Evolutionary conservation across 73 alveolate species (phyloP).

Genomic region (Uronychia setigera): DNA sequence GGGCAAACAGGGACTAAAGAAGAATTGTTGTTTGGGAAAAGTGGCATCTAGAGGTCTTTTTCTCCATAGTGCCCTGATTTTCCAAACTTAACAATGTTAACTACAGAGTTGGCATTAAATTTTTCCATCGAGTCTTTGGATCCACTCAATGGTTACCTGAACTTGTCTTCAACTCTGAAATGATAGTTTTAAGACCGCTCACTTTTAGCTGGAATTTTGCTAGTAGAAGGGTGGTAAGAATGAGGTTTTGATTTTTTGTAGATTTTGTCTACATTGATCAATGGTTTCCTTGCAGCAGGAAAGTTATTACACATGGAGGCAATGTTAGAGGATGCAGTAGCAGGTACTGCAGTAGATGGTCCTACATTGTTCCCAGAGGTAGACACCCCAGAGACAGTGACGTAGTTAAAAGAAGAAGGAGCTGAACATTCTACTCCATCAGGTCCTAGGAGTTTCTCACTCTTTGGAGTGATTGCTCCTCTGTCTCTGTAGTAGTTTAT

Average conservation of each 20-base stretch:
- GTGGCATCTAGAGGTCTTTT: too few relatives aligned
- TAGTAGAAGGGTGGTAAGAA: background rate
- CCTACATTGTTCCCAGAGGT: too few relatives aligned
- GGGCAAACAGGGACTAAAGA: background rate
- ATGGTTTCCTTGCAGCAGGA: background rate
- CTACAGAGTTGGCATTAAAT: too few relatives aligned
- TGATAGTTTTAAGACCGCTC: background rate
- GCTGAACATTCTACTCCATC: background rate
- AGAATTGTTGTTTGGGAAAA: background rate
- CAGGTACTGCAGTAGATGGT: background rate
- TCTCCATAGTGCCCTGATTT: background rate
- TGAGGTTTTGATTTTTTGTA: background rate
- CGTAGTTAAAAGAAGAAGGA: background rate
- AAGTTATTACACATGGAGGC: background rate
- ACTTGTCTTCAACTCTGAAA: background rate
- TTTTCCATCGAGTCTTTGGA: background rate
- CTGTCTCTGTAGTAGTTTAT: background rate
- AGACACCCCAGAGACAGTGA: slow-evolving; percentile 3
- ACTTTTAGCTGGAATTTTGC: background rate
- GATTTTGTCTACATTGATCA: background rate
- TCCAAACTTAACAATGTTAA: background rate
- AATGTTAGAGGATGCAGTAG: background rate
- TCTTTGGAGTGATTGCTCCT: slow-evolving; percentile 1
- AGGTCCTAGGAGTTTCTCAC: background rate
- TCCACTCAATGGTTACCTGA: background rate